Conservation (phyloP, 257 asterid species). For the Eustoma russellianum region DNA sequence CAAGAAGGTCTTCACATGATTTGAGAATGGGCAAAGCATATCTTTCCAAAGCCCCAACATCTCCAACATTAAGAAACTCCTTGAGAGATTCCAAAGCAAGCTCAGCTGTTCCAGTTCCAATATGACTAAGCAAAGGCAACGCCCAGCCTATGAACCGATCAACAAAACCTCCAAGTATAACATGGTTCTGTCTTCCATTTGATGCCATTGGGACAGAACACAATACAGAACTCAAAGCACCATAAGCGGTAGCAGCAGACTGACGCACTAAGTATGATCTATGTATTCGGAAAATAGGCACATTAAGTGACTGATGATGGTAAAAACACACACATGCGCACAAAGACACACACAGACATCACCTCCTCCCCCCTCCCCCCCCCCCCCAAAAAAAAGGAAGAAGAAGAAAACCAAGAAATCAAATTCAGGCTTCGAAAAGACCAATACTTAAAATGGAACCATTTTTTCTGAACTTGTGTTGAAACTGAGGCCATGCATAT, state of each 20-base stretch:
- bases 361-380: too few relatives aligned
- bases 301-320: too few relatives aligned
- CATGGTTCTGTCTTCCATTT: constrained; percentile 86
- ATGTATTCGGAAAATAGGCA: background rate
- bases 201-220: constrained; percentile 58
- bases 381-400: too few relatives aligned
- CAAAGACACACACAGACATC: too few relatives aligned
- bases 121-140: constrained; percentile 52
- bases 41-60: constrained; percentile 80
- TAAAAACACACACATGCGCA: too few relatives aligned
- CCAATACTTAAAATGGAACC: too few relatives aligned
- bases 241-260: constrained; percentile 88
- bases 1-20: constrained; percentile 96
- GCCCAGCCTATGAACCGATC: constrained; percentile 96
- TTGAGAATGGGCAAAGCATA: constrained; percentile 88
- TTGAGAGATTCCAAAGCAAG: constrained; percentile 80
- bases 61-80: constrained; percentile 85
- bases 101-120: constrained; percentile 52
- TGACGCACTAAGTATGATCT: constrained; percentile 82
- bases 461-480: too few relatives aligned
- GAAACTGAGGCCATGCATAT: too few relatives aligned
- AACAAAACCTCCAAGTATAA: constrained; percentile 51
- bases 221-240: constrained; percentile 72
- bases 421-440: too few relatives aligned
- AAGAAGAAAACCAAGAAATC: too few relatives aligned